Conservation (phyloP, 1,284 basidiomycete genomes). For the Sutorius eximius region DNA sequence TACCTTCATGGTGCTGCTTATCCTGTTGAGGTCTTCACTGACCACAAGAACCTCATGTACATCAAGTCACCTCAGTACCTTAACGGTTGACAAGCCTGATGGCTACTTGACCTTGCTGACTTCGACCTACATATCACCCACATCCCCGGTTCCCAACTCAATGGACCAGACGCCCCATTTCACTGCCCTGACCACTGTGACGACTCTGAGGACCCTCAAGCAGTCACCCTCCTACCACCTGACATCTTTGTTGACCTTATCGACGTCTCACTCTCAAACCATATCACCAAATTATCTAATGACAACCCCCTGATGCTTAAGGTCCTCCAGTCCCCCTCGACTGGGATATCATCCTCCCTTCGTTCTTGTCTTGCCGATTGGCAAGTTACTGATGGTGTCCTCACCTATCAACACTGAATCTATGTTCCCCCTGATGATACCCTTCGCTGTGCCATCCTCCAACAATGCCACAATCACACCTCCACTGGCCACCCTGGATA, state of each 20-base stretch:
- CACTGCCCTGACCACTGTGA: too few relatives aligned
- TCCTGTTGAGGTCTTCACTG: too few relatives aligned
- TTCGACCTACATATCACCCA: background rate
- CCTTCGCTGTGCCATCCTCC: too few relatives aligned
- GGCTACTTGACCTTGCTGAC: background rate
- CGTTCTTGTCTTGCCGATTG: background rate
- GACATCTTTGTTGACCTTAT: too few relatives aligned
- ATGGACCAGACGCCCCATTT: background rate
- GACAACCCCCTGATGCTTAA: too few relatives aligned
- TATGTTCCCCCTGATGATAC: background rate
- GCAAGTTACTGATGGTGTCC: background rate
- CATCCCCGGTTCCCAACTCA: background rate
- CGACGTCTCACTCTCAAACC: background rate
- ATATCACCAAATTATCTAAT: too few relatives aligned
- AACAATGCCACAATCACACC: accelerated
- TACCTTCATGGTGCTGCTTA: too few relatives aligned
- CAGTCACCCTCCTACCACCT: too few relatives aligned
- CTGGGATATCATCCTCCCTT: accelerated
- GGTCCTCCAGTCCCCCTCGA: background rate
- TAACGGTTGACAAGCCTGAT: background rate
- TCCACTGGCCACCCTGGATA: background rate
- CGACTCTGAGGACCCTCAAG: too few relatives aligned
- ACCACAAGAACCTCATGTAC: background rate
- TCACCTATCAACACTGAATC: background rate
- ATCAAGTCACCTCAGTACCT: accelerated